Evolutionary conservation across 169 alveolate genomes (phyloP).

Genomic region (Eimeria falciformis): DNA sequence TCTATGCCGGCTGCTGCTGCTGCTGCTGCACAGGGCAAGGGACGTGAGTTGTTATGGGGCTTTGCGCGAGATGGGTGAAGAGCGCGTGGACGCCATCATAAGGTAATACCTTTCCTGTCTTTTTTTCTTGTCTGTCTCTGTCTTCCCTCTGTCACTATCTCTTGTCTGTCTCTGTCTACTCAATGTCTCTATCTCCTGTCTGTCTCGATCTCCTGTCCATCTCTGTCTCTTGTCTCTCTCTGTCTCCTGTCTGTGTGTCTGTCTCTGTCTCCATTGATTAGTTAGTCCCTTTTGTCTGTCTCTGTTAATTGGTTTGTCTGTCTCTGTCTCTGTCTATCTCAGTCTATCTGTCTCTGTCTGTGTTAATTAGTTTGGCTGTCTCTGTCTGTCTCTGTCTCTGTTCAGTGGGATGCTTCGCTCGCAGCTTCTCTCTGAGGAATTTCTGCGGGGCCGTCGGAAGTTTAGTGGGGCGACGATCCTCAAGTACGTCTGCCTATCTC

Average conservation of each 20-base stretch:
- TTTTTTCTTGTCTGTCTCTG: not conserved
- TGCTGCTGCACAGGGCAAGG: constrained; percentile 28
- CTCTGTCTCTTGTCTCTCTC: not conserved
- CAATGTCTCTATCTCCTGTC: not conserved
- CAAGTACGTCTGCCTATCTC: not conserved
- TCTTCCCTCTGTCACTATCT: not conserved
- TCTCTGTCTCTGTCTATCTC: not conserved
- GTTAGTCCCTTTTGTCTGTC: not conserved
- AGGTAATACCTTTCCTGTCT: not conserved
- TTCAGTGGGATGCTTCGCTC: constrained; percentile 56
- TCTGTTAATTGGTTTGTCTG: not conserved
- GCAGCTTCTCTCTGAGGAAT: constrained; percentile 1
- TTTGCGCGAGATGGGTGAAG: not conserved
- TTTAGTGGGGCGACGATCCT: constrained; percentile 13
- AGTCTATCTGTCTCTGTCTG: not conserved
- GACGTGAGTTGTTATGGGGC: constrained; percentile 45
- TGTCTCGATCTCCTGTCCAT: not conserved
- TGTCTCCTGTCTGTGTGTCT: not conserved
- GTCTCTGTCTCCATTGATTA: not conserved
- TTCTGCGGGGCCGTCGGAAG: constrained; percentile 11
- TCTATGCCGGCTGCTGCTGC: constrained; percentile 20
- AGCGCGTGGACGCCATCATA: constrained; percentile 13
- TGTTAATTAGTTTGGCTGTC: no score
- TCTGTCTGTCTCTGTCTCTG: constrained; percentile 22
- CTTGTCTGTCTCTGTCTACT: not conserved